Conservation (phyloP, 2,329 filamentous ascomycete species). For the Pseudopyrenochaeta lycopersici region DNA sequence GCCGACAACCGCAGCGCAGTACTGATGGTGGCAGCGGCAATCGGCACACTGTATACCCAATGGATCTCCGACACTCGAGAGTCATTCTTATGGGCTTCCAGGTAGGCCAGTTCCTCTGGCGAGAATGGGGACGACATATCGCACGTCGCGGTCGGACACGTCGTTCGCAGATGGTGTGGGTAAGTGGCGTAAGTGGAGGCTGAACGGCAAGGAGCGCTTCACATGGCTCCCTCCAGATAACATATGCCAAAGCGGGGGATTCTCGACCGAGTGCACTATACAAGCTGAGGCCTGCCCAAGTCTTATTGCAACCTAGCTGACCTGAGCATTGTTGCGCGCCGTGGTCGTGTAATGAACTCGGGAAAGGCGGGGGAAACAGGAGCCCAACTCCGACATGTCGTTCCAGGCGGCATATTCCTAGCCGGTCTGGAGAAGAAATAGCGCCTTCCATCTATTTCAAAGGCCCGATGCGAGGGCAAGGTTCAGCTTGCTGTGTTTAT, state of each 20-base stretch:
- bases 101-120: conserved; percentile 38
- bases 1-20: conserved; percentile 40
- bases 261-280: background rate
- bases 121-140: conserved; percentile 36
- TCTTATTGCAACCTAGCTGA: background rate
- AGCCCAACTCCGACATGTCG: background rate
- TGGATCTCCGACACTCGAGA: conserved; percentile 39
- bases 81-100: conserved; percentile 38
- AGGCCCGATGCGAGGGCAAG: conserved; percentile 1
- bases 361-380: background rate
- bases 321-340: background rate
- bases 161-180: conserved; percentile 4
- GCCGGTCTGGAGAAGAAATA: background rate
- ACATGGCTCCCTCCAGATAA: conserved; percentile 3
- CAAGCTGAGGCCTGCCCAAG: background rate
- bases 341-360: background rate
- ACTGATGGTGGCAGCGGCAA: conserved; percentile 34
- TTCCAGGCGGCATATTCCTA: background rate
- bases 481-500: background rate
- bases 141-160: conserved; percentile 4
- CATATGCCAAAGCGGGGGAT: conserved; percentile 1
- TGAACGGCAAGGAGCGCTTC: conserved; percentile 12
- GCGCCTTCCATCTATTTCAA: background rate
- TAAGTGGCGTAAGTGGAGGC: conserved; percentile 14
- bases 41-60: conserved; percentile 44